Evolutionary conservation across 2,329 filamentous ascomycete species (phyloP).

Genomic region (Sporothrix phasma): DNA sequence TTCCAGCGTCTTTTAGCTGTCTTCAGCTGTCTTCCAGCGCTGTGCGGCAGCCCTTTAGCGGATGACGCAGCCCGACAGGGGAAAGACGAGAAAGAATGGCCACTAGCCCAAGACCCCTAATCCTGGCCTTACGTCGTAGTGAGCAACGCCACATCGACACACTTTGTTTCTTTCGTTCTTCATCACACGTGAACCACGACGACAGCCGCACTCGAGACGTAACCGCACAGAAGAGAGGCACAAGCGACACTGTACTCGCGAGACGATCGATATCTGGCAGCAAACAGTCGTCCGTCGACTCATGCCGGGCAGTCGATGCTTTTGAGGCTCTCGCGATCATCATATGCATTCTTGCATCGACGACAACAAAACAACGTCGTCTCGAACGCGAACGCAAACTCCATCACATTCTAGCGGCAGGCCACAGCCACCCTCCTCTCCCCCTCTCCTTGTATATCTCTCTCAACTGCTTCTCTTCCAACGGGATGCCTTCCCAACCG

Average conservation of each 20-base stretch:
- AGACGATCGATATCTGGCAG: no score
- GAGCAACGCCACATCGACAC: background rate
- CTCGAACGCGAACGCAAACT: background rate
- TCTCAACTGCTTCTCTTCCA: conserved; percentile 19
- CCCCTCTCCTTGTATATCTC: no score
- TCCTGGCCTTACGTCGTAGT: no score
- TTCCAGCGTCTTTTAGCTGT: background rate
- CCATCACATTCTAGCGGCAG: background rate
- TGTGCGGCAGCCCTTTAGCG: background rate
- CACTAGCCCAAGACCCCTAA: background rate
- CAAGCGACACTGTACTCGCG: no score
- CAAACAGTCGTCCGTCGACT: background rate
- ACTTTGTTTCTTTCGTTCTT: background rate
- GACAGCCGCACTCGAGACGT: background rate
- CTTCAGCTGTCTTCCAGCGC: background rate
- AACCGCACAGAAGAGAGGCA: background rate
- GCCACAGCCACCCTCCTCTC: background rate
- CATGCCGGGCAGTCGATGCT: background rate
- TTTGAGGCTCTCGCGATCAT: background rate
- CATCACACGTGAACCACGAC: conserved; percentile 8
- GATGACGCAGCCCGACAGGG: background rate
- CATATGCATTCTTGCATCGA: no score
- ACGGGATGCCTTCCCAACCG: conserved; percentile 49
- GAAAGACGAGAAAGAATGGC: background rate
- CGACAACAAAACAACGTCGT: background rate